Evolutionary conservation across 306 rosid genomes (phyloP).

Genomic region (Inga oerstediana): DNA sequence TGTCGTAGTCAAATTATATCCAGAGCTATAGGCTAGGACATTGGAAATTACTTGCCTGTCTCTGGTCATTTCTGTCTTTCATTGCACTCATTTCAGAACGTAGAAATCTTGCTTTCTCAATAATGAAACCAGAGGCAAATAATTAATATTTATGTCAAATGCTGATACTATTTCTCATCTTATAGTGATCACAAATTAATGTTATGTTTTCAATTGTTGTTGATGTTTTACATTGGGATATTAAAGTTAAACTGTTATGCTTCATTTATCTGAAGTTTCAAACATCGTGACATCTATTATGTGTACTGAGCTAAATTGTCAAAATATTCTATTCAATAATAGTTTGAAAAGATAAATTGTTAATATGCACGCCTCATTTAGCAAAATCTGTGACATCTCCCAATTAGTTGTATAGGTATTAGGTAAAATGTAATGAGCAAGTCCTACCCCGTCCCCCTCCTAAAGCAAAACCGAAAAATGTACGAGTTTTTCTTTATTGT

Average conservation of each 20-base stretch:
- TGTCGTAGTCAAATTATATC: conserved; percentile 13
- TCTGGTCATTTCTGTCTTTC: conserved; percentile 11
- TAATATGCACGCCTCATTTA: not conserved
- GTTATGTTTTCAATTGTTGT: not conserved
- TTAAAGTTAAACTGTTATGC: not conserved
- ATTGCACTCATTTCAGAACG: not conserved
- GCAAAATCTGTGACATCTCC: not conserved
- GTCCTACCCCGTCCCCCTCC: not conserved
- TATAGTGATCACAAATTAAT: not conserved
- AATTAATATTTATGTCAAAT: conserved; percentile 17
- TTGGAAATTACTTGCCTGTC: conserved; percentile 5
- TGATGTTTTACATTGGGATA: not conserved
- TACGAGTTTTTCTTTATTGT: too few species aligned
- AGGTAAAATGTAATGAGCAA: not conserved
- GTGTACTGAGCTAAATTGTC: not conserved
- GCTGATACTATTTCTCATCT: conserved; percentile 2
- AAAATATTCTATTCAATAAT: not conserved
- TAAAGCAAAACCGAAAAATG: not conserved
- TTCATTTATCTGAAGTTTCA: not conserved
- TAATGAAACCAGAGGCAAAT: not conserved
- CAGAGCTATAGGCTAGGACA: not conserved
- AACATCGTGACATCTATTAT: not conserved
- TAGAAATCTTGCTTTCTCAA: not conserved
- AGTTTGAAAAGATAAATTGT: conserved; percentile 9
- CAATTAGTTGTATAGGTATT: not conserved